A percentile compares a stretch with the other conserved stretches of the same genome.
Evolutionary conservation across 768 basidiomycete species (phyloP).

Genomic region (Russula sp.): DNA sequence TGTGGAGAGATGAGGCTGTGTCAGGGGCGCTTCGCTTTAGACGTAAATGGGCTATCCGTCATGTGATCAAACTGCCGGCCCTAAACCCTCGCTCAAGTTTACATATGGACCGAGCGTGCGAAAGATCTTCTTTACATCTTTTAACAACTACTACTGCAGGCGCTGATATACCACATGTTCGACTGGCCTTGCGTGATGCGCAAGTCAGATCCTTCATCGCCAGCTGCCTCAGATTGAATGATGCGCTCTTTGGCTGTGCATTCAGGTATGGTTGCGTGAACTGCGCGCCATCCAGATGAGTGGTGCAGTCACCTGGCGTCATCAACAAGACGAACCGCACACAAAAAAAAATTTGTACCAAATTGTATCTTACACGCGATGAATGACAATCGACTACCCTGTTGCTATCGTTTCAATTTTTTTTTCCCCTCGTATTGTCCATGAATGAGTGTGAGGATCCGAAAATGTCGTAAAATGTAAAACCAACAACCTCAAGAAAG

Average conservation of each 20-base stretch:
- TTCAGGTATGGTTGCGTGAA: neutral
- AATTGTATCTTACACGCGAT: neutral
- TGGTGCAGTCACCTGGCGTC: slow-evolving; percentile 23
- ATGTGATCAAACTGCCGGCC: neutral
- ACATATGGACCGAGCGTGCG: neutral
- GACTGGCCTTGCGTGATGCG: slow-evolving; percentile 15
- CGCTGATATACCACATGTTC: slow-evolving; percentile 24
- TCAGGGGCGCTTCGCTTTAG: no score
- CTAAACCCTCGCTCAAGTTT: neutral
- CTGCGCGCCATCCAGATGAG: slow-evolving; percentile 7
- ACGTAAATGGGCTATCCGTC: no score
- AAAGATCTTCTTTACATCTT: slow-evolving; percentile 7
- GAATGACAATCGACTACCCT: neutral
- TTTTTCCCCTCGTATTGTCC: no score
- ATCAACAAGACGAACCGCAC: slow-evolving; percentile 7
- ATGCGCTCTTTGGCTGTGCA: slow-evolving; percentile 24
- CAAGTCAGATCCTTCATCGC: slow-evolving; percentile 20
- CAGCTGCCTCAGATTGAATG: slow-evolving; percentile 21
- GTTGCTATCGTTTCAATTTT: no score
- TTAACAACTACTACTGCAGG: slow-evolving; percentile 23
- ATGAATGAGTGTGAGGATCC: neutral
- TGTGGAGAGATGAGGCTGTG: no score
- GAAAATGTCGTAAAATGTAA: neutral
- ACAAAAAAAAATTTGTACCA: neutral
- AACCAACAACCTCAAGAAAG: neutral